A percentile compares a stretch with the other conserved stretches of the same genome.
Evolutionary conservation across 805 yeast genomes (phyloP).

Genomic region (Saturnispora ahearnii): DNA sequence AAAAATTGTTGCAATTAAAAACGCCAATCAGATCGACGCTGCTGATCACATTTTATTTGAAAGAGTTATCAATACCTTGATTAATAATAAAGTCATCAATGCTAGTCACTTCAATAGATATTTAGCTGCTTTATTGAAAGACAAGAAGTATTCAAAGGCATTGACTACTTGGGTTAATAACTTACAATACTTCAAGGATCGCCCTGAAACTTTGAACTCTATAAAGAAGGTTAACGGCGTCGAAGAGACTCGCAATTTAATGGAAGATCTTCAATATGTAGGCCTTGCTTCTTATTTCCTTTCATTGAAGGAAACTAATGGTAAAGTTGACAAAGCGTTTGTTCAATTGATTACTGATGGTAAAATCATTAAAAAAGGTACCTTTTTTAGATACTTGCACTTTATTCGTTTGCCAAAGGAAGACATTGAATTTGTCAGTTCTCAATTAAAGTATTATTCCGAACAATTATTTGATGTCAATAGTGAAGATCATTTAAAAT

Average conservation of each 20-base stretch:
- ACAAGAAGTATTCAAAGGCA: conserved; percentile 21
- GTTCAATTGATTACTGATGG: conserved; percentile 14
- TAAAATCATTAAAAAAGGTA: neutral
- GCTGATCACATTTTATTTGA: conserved; percentile 18
- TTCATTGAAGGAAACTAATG: conserved; percentile 14
- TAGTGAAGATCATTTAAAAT: conserved; percentile 20
- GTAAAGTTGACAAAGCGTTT: conserved; percentile 17
- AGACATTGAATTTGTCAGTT: conserved; percentile 5
- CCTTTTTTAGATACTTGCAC: neutral
- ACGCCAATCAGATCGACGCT: conserved; percentile 12
- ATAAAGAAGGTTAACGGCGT: neutral
- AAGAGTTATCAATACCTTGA: conserved; percentile 16
- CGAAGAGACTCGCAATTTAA: neutral
- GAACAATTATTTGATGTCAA: conserved; percentile 23
- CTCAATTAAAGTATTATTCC: conserved; percentile 5
- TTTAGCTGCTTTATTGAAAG: conserved; percentile 18
- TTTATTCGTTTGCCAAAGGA: conserved; percentile 6
- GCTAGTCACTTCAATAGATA: conserved; percentile 22
- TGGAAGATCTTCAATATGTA: conserved; percentile 8
- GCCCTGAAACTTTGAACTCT: conserved; percentile 12
- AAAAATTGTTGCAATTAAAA: conserved; percentile 8
- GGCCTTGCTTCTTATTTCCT: conserved; percentile 17
- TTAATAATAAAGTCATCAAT: conserved; percentile 17
- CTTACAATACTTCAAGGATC: conserved; percentile 19
- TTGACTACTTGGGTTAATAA: conserved; percentile 24